Conservation (phyloP, 805 yeast species). For the Kodamaea kaohsiungensis region DNA sequence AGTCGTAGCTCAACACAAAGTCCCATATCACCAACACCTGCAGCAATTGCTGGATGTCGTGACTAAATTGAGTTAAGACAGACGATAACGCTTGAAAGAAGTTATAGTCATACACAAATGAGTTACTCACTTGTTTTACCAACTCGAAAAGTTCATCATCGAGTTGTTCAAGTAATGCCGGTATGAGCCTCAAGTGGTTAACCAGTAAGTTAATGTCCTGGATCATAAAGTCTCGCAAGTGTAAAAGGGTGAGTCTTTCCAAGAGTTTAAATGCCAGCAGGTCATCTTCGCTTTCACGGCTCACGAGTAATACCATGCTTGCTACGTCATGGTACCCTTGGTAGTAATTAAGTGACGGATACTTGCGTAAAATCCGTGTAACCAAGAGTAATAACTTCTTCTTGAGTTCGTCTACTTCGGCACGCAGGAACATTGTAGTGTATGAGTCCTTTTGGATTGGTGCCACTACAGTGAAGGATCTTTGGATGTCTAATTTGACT, state of each 20-base stretch:
- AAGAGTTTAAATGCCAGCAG: slow-evolving; percentile 43
- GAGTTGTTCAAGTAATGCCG: slow-evolving; percentile 51
- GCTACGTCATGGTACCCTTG: slow-evolving; percentile 95
- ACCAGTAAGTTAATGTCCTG: slow-evolving; percentile 65
- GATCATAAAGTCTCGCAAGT: slow-evolving; percentile 85
- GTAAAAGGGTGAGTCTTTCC: slow-evolving; percentile 56
- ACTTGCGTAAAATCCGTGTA: slow-evolving; percentile 53
- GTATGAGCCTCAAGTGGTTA: slow-evolving; percentile 64
- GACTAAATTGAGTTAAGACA: slow-evolving; percentile 75
- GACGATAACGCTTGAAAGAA: slow-evolving; percentile 68
- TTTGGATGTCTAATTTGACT: slow-evolving; percentile 70
- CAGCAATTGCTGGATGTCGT: slow-evolving; percentile 54
- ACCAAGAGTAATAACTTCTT: slow-evolving; percentile 46
- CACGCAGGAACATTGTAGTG: slow-evolving; percentile 33
- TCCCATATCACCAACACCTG: slow-evolving; percentile 69
- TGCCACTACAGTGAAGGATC: slow-evolving; percentile 55
- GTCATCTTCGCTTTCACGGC: slow-evolving; percentile 24
- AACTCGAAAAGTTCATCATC: slow-evolving; percentile 49
- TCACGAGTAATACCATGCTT: slow-evolving; percentile 59
- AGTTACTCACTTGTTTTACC: slow-evolving; percentile 39
- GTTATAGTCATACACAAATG: slow-evolving; percentile 34
- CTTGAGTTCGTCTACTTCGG: slow-evolving; percentile 38
- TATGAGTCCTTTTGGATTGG: slow-evolving; percentile 23
- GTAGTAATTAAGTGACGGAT: slow-evolving; percentile 71
- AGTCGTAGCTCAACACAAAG: slow-evolving; percentile 55